Base-by-base conservation (phyloP, 2,329 filamentous ascomycete species). In the Colletotrichum sp. region DNA sequence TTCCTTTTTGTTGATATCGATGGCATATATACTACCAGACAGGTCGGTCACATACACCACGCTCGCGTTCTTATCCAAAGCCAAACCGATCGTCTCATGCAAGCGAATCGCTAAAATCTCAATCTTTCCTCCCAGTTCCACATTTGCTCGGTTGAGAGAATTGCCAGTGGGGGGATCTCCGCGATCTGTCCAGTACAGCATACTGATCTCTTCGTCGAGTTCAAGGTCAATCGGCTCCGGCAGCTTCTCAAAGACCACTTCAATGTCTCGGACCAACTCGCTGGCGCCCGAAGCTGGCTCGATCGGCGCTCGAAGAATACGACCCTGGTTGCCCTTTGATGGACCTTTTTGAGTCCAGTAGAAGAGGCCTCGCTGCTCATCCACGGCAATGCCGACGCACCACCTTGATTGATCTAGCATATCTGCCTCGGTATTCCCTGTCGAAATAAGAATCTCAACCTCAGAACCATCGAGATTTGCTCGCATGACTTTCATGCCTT, bases 401-500 rank as follows among this genome's bases (percentile, higher is more conserved):
- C 70, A 73, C 13, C 15, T 61, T 8, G 15, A 62, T 18, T 69
- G 65, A 15, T 69, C 70, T 15, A 62, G 10, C 16, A 66, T 26
- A 3, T 73, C 65, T 6, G 62, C 56, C 8, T 73, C 56, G 6
- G 65, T 69, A 15, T 48, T 13, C 10, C 70, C 70, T 1, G 70
- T 61, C n/a, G 70, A 72, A 16, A 72, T 10, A 13, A 72, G 70
- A 52, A 62, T 21, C 28, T 72, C 70, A 10, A 68, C 7, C 12
- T 32, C 28, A 21, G 70, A 72, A 9, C 64, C 70, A 30, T 72
- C 70, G 12, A 72, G 21, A n/a, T 67, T 67, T 43, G 70, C 28
- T 9, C 70, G 64, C 64, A 68, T 72, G 12, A 68, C 70, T 18
- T 72, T 72, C 70, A 68, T 72, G 12, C 70, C 70, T 28, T 72